Base-by-base conservation (phyloP, 176 grass and related monocot species). In the Musa schizocarpa region DNA sequence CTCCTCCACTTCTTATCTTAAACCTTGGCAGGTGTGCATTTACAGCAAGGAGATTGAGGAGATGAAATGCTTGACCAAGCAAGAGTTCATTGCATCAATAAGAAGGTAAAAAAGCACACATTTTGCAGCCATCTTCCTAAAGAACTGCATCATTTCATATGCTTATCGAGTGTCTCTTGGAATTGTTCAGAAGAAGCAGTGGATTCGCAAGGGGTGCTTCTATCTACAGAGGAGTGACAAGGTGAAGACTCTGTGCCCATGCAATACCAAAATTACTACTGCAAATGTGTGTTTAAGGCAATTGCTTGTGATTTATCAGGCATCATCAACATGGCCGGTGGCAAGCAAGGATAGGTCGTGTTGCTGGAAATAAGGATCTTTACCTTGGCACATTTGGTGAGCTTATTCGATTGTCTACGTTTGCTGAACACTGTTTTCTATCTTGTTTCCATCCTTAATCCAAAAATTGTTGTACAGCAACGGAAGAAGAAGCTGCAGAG, bases 301-400 rank as follows among this genome's bases (percentile, higher is more conserved):
- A 43, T 43, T 43, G 34, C 16, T 10, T 74, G 50, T 81, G 21
- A 71, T 70, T 63, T 81, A 17, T 23, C 78, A 97, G 95, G 82
- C 95, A 98, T 61, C 95, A 98, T 72, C 95, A 91, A 83, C 84
- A 98, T 78, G 95, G 95, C 29, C 82, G 90, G 21, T 98, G 95
- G 95, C 95, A 98, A 75, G 95, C 95, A 87, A 89, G 95, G 70
- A 98, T 98, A 34, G 95, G 95, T 53, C 90, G 90, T 74, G 95
- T 93, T 73, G 90, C 95, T 25, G 95, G 95, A 34, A 98, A 98
- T 68, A 98, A 98, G 77, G 95, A 98, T 79, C 86, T 98, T 73
- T 98, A 98, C 65, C 90, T 98, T 3, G 95, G 95, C 16, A 98
- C 95, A 13, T 98, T 98, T 52, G 82, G 90, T 93, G 79, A 83